Percentiles rank a stretch among this genome's conserved stretches.
phyloP scores from a whole-genome alignment of 73 alveolate species.

The Paramecium primaurelia region DNA sequence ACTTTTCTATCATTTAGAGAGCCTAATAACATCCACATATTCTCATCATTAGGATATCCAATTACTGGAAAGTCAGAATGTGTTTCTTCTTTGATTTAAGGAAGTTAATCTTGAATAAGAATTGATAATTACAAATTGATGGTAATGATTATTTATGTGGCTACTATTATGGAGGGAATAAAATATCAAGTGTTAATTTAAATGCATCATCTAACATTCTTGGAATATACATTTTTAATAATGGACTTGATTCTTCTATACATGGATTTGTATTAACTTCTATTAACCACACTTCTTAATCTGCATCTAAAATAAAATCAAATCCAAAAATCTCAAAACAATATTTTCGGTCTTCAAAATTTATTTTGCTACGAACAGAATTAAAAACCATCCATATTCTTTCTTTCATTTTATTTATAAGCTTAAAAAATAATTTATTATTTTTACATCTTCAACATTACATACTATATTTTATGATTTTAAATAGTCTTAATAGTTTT shows the following conservation, averaged over 20 bases:
- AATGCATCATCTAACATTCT: constrained; percentile 76
- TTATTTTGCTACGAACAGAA: constrained; percentile 58
- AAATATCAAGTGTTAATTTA: constrained; percentile 69
- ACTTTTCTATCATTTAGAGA: not conserved
- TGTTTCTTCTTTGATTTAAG: constrained; percentile 45
- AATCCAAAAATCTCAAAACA: constrained; percentile 83
- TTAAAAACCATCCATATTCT: constrained; percentile 47
- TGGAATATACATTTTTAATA: constrained; percentile 65
- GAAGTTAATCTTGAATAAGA: constrained; percentile 9
- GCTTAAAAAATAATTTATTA: constrained; percentile 28
- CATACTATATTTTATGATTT: constrained; percentile 60
- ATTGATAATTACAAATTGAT: not conserved
- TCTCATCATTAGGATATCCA: constrained; percentile 64
- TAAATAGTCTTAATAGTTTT: constrained; percentile 72
- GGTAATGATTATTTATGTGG: constrained; percentile 24
- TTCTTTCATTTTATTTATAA: constrained; percentile 67
- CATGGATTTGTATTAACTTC: constrained; percentile 87
- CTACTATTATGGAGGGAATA: constrained; percentile 64
- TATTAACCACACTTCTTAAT: constrained; percentile 71
- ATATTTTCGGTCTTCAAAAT: constrained; percentile 67
- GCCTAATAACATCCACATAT: constrained; percentile 64
- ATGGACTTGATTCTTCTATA: constrained; percentile 70
- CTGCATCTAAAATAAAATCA: constrained; percentile 76
- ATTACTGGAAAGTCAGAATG: constrained; percentile 52
- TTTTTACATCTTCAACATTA: constrained; percentile 50